Evolutionary conservation across 1,139 yeast species (phyloP), one percentile per base, ranked within the genome.

Genomic region (Meyerozyma smithsonii): DNA sequence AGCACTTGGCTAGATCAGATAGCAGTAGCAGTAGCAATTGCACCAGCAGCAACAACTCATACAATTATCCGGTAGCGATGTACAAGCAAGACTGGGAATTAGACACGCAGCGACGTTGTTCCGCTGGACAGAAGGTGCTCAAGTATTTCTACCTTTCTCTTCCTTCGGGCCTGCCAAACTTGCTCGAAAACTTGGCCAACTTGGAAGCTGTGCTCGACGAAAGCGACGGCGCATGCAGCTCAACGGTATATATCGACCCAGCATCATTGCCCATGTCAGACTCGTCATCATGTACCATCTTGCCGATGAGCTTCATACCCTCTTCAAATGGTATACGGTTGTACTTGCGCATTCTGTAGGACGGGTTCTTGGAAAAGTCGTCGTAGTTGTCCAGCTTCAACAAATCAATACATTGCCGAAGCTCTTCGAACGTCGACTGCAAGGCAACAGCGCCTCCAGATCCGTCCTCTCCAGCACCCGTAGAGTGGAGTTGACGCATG

Each of bases 81-180:
- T 80, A 81, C 46, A 92, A 94, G 56, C 88, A 86, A 51, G 94
- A 86, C 40, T 84, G 81, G 1, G 98, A 92, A 58, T 67, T 92
- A 36, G 99, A 92, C 55, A 92, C 94, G 99, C 75, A 98, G 47
- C 98, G 98, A 0, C 69, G 98, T 42, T 92, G 99, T 59, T 88
- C 97, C 2, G 98, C 98, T 0, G 99, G 99, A 1, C 98, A 94
- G 60, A 88, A 89, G 56, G 97, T 92, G 2, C 66, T 94, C 41
- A 96, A 20, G 8, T 20, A 20, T 20, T 20, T 20, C 24, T 23
- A 26, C 8, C 30, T 5, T 4, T 26, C 30, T 14, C 30, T 5
- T 4, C 30, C 30, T 2, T 26, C 30, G 17, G 30, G 30, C 48
- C 56, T 56, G 35, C 56, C 52, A 45, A 66, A 66, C 46, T 62